Percentiles rank a stretch among this genome's conserved stretches.
Evolutionary conservation across 2,329 filamentous ascomycete species (phyloP).

Genomic region (Pezicula neosporulosa): DNA sequence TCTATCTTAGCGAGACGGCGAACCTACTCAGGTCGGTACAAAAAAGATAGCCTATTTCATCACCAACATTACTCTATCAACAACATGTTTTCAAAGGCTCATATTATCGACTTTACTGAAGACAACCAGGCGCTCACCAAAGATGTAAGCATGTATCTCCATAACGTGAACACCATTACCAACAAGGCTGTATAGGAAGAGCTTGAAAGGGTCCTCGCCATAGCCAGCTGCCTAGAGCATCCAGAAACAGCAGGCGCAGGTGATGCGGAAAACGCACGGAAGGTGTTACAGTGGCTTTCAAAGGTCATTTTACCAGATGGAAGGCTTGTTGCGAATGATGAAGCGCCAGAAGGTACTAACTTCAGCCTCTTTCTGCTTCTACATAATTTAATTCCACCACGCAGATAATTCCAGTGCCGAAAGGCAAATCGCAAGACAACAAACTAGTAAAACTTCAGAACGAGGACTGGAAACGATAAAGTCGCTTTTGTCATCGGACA

Average conservation of each 20-base stretch:
- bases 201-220: conserved; percentile 18
- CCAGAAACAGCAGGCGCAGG: conserved; percentile 3
- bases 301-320: conserved; percentile 19
- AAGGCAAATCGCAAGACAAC: background rate
- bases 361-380: background rate
- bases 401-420: conserved; percentile 3
- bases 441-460: conserved; percentile 13
- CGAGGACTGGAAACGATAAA: conserved; percentile 7
- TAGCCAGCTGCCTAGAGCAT: conserved; percentile 18
- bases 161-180: background rate
- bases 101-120: no score
- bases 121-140: no score
- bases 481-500: background rate
- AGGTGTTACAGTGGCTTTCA: conserved; percentile 19
- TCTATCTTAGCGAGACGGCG: no score
- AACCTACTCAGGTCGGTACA: no score
- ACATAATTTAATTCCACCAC: background rate
- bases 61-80: no score
- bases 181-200: conserved; percentile 19
- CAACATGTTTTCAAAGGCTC: no score
- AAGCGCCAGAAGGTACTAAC: conserved; percentile 15
- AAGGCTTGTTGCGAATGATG: conserved; percentile 16
- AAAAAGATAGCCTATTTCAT: no score
- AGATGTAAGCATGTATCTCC: no score
- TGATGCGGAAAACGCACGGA: conserved; percentile 9